A percentile compares a stretch with the other conserved stretches of the same genome.
Conservation (phyloP, 1,139 yeast species). For the Blastobotrys elegans region DNA sequence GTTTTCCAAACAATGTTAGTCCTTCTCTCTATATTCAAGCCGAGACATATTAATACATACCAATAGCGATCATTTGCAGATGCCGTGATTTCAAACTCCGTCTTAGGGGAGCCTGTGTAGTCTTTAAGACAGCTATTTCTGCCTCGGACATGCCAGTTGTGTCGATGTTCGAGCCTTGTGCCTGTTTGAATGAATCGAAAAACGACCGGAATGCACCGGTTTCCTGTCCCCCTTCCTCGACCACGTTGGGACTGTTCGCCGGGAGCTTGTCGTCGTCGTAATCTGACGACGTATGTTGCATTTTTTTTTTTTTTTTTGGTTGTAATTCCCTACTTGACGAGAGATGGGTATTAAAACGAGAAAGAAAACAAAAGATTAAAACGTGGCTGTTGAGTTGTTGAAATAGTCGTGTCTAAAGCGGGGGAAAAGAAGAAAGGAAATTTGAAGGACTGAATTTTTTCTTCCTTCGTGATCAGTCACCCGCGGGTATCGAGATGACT, state of each 20-base stretch:
- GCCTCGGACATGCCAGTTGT: slow-evolving; percentile 24
- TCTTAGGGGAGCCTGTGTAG: slow-evolving; percentile 37
- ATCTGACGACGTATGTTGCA: not conserved
- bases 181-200: slow-evolving; percentile 29
- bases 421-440: not conserved
- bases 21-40: too few species aligned
- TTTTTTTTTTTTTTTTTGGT: not conserved
- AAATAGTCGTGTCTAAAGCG: too few species aligned
- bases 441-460: not conserved
- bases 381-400: too few species aligned
- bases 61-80: slow-evolving; percentile 68
- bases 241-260: not conserved
- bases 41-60: slow-evolving; percentile 54
- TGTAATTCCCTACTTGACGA: not conserved
- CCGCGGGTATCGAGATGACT: too few species aligned
- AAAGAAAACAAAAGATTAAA: not conserved
- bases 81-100: slow-evolving; percentile 47
- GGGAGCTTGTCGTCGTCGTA: not conserved
- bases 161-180: slow-evolving; percentile 22
- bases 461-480: too few species aligned
- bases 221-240: not conserved
- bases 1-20: too few species aligned
- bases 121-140: slow-evolving; percentile 28
- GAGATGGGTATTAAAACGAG: not conserved
- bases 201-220: slow-evolving; percentile 14